Evolutionary conservation across 306 rosid genomes (phyloP), one percentile per base, ranked within the genome.

Genomic region (Vigna mungo): DNA sequence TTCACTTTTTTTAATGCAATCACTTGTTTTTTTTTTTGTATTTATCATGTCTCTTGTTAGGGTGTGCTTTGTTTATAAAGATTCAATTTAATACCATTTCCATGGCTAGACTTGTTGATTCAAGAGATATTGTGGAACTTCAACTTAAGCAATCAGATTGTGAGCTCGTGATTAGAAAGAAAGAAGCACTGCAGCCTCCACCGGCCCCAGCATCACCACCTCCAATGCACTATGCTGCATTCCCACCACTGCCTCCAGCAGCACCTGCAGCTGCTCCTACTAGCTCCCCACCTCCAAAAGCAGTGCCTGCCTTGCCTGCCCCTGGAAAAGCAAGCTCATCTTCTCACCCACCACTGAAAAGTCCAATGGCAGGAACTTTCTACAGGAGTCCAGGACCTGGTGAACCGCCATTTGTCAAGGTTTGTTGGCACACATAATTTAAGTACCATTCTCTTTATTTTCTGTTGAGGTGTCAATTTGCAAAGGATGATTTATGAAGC

Each of bases 291-390:
- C 81, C 90, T 60, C 72, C 87, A 14, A 84, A 84, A 60, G 48
- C 84, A 58, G 79, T 84, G n/a, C 89, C 84, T 9, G 85, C 91
- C 17, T 82, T 85, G 52, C 96, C 96, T 43, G 36, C 90, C 70
- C 90, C 93, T 14, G 78, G 84, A 72, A 85, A 83, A 73, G 15
- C 84, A 48, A 83, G 80, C 80, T 36, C 84, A 17, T 85, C 92
- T 13, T 86, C 95, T 82, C 91, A 88, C 69, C 96, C 97, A 5
- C 78, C 90, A 2, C 25, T 92, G 58, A 90, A 92, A 84, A 84
- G 88, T 87, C 98, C 98, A 71, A 95, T 95, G 96, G 98, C 98
- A 14, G 98, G 98, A 78, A 95, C 95, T 72, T 88, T 92, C 79
- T 95, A 95, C 63, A 83, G 91, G 52, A 23, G 84, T 81, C 88